These are phyloP conservation scores for Lepiota brunneoincarnata DNA, from an alignment of 768 basidiomycete genomes.

Conservation along the genomic window DNA sequence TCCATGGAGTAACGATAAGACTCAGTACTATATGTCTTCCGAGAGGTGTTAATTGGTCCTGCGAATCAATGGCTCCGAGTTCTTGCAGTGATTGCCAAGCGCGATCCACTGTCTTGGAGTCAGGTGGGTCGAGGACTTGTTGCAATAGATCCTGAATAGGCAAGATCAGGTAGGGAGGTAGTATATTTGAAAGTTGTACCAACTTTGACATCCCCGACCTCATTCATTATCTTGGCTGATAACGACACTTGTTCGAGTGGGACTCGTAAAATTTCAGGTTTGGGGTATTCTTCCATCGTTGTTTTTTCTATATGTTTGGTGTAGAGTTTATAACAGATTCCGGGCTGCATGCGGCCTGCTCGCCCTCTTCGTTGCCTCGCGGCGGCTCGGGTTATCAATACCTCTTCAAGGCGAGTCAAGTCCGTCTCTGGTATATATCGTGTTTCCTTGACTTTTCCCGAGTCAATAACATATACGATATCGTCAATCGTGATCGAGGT, in stretches of 20 bases:
- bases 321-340: slow-evolving; percentile 86
- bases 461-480: slow-evolving; percentile 80
- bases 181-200: slow-evolving; percentile 13
- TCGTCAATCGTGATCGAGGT: slow-evolving; percentile 93
- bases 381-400: slow-evolving; percentile 76
- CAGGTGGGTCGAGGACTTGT: slow-evolving; percentile 83
- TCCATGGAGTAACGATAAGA: no score
- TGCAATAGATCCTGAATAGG: slow-evolving; percentile 52
- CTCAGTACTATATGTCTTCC: slow-evolving; percentile 69
- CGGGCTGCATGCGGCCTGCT: slow-evolving; percentile 83
- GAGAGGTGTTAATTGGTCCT: slow-evolving; percentile 71
- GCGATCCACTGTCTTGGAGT: slow-evolving; percentile 67
- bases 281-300: slow-evolving; percentile 69
- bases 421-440: slow-evolving; percentile 68
- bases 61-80: slow-evolving; percentile 70
- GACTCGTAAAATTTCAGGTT: slow-evolving; percentile 86
- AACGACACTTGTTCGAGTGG: slow-evolving; percentile 82
- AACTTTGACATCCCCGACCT: slow-evolving; percentile 77
- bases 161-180: not conserved
- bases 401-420: slow-evolving; percentile 75
- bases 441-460: slow-evolving; percentile 84
- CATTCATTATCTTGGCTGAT: slow-evolving; percentile 76
- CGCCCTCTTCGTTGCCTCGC: slow-evolving; percentile 84
- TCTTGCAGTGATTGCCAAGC: slow-evolving; percentile 74
- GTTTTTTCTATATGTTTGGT: slow-evolving; percentile 48